These are phyloP conservation scores for Vitis hybrid DNA, from an alignment of 177 flowering plant genomes.

Conservation along the genomic window DNA sequence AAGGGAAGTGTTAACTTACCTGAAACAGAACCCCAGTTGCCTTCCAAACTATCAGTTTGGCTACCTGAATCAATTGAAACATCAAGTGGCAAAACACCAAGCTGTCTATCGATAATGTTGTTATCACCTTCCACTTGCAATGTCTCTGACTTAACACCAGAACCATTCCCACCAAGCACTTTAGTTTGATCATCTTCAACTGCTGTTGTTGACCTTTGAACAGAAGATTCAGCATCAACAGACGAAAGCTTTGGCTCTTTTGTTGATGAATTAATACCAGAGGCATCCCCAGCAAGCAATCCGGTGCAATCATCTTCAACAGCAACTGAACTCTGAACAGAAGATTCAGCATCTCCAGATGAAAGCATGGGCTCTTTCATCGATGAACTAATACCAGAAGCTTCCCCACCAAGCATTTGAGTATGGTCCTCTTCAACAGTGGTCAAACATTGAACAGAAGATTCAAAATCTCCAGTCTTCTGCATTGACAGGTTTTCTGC, in stretches of 20 bases:
- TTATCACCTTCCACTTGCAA: slow-evolving; percentile 28
- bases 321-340: too few species aligned
- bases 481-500: slow-evolving; percentile 1
- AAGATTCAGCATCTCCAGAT: too few species aligned
- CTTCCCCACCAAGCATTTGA: too few species aligned
- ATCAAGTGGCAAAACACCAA: slow-evolving; percentile 33
- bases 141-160: slow-evolving; percentile 16
- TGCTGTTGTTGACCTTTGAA: slow-evolving; percentile 17
- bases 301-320: too few species aligned
- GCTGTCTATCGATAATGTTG: slow-evolving; percentile 22
- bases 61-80: slow-evolving; percentile 45
- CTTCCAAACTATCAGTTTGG: slow-evolving; percentile 68
- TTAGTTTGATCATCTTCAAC: slow-evolving; percentile 14
- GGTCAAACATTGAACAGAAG: too few species aligned
- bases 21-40: slow-evolving; percentile 78
- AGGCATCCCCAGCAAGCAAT: too few species aligned
- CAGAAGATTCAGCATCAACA: slow-evolving; percentile 18
- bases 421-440: too few species aligned
- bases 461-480: too few species aligned
- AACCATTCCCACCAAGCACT: slow-evolving; percentile 16
- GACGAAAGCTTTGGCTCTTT: slow-evolving; percentile 16
- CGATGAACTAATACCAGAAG: too few species aligned
- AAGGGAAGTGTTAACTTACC: slow-evolving; percentile 34
- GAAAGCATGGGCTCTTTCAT: too few species aligned
- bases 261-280: too few species aligned